Base-by-base conservation (phyloP, 495 filamentous ascomycete species). In the Annulohypoxylon maeteangense region DNA sequence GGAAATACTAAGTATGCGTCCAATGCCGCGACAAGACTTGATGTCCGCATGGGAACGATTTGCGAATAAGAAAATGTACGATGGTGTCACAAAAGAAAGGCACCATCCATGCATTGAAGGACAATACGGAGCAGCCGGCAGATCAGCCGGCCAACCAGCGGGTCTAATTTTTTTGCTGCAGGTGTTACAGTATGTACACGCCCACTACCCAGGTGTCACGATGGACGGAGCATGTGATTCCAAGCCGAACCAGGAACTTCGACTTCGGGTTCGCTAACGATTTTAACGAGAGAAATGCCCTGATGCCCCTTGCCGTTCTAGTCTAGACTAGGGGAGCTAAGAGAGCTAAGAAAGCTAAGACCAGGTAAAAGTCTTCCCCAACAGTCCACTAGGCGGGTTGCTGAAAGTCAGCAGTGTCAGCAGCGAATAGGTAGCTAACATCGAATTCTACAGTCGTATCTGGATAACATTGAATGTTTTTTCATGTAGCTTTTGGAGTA, bases 161-260 rank as follows among this genome's bases (percentile, higher is more conserved):
- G 27, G 16, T 22, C 54, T 38, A 20, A 31, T 25, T 63, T 31
- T 12, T 36, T 12, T 36, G 8, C 54, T 54, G 48, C 18, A 34
- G 47, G 60, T 16, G 42, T 42, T 31, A n/a, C 5, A 47, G 57
- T 60, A 32, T 45, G 47, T n/a, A n/a, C n/a, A n/a, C n/a, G n/a
- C n/a, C n/a, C n/a, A n/a, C n/a, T n/a, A n/a, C n/a, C n/a, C n/a
- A n/a, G n/a, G 47, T 62, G 68, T 71, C 63, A 71, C 63, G 51
- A 67, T 63, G 68, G 70, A 72, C 64, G 64, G 55, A 68, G 60
- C 70, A 72, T 72, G 65, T 68, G 65, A 72, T 68, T 68, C 65
- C 50, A 55, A 56, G 23, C 48, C 47, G 44, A 66, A 23, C 44
- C 44, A 27, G 42, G 40, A 57, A 57, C 11, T 22, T 38, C 20